Conservation (phyloP, 805 yeast species). For the Vanderwaltozyma tropicalis region DNA sequence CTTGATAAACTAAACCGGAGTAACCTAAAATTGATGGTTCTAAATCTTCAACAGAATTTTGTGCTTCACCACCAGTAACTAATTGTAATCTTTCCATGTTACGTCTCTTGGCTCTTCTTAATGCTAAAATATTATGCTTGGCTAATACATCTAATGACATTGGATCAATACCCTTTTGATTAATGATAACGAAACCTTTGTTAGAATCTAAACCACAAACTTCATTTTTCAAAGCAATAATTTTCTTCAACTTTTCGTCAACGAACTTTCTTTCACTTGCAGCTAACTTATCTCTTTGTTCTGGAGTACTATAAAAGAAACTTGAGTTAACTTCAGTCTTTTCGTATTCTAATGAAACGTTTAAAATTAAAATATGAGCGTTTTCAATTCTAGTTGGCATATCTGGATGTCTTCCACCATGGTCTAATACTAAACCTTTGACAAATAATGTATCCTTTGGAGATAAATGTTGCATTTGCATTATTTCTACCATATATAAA, state of each 20-base stretch:
- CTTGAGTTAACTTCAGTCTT: slow-evolving; percentile 96
- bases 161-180: slow-evolving; percentile 98
- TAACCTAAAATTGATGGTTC: slow-evolving; percentile 69
- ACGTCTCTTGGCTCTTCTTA: slow-evolving; percentile 96
- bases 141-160: slow-evolving; percentile 93
- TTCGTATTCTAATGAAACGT: slow-evolving; percentile 92
- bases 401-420: slow-evolving; percentile 98
- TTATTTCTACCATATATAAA: slow-evolving; percentile 94
- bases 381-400: slow-evolving; percentile 86
- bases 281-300: slow-evolving; percentile 90
- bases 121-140: slow-evolving; percentile 82
- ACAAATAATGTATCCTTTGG: slow-evolving; percentile 76
- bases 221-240: slow-evolving; percentile 83
- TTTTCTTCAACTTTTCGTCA: slow-evolving; percentile 83
- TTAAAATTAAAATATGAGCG: slow-evolving; percentile 76
- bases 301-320: slow-evolving; percentile 88
- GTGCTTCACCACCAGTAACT: slow-evolving; percentile 95
- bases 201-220: slow-evolving; percentile 70
- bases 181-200: slow-evolving; percentile 83
- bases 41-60: slow-evolving; percentile 91
- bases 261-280: slow-evolving; percentile 89
- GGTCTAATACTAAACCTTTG: slow-evolving; percentile 88
- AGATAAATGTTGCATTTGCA: slow-evolving; percentile 92
- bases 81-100: slow-evolving; percentile 97
- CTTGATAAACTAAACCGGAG: slow-evolving; percentile 86